Evolutionary conservation across 225 moss, liverwort and hornwort genomes (phyloP).

Genomic region (Straminergon stramineum): DNA sequence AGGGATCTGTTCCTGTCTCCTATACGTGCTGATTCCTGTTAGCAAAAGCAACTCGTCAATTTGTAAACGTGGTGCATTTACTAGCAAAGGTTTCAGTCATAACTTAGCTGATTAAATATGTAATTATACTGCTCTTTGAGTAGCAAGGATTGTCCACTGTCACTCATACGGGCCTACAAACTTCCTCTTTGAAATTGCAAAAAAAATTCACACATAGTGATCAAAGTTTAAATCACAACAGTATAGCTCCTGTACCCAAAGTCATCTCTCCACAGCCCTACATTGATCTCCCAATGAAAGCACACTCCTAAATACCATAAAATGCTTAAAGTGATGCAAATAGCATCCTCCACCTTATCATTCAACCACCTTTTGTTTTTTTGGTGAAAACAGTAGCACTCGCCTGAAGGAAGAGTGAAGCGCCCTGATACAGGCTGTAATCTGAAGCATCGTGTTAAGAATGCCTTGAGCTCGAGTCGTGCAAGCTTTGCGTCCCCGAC

Average conservation of each 20-base stretch:
- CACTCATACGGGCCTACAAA: not conserved
- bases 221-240: not conserved
- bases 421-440: not conserved
- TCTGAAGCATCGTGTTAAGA: slow-evolving; percentile 4
- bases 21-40: not conserved
- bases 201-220: not conserved
- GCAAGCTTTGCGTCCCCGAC: not conserved
- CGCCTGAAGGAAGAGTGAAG: not conserved
- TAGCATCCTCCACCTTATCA: not conserved
- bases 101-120: not conserved
- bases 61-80: not conserved
- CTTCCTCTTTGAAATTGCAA: not conserved
- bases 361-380: not conserved
- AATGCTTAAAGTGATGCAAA: not conserved
- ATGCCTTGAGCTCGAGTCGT: slow-evolving; percentile 3
- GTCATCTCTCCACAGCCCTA: not conserved
- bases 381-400: not conserved
- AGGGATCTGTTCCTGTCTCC: not conserved
- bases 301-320: not conserved
- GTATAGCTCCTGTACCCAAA: not conserved
- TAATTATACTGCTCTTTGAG: not conserved
- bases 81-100: not conserved
- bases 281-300: not conserved
- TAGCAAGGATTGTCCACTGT: not conserved
- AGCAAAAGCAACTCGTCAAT: not conserved